Evolutionary conservation across 768 basidiomycete genomes (phyloP), one percentile per base, ranked within the genome.

Genomic region (Mycena indigotica): DNA sequence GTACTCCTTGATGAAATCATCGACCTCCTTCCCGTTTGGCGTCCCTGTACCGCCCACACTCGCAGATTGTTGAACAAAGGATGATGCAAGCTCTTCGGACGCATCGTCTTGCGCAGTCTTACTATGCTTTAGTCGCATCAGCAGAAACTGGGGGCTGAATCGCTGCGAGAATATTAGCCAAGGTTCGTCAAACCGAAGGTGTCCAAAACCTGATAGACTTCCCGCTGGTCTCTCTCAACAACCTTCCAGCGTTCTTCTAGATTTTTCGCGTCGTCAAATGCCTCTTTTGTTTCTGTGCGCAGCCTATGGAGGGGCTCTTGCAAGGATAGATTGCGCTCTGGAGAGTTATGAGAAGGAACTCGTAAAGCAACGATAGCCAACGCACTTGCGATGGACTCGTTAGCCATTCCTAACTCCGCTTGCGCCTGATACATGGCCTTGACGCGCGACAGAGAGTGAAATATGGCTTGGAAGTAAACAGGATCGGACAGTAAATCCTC

Each of bases 91-190:
- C 2, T 85, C 78, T 71, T 98, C 96, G 1, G 93, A 95, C 15
- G 82, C 76, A 56, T 95, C 94, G 62, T 98, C 96, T 72, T 95
- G 95, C 21, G 89, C 88, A 0, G 89, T 93, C 17, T 89, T 88
- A 28, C 93, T 89, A 68, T 98, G 95, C 41, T 86, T 83, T 13
- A 96, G 81, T 2, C 95, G 87, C 75, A 95, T 84, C 46, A 92
- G 83, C 28, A 98, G 86, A 67, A 97, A 96, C 65, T 93, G 89
- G 0, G 92, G 88, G 2, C 86, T 85, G 66, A 91, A 89, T 46
- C 91, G 85, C 95, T 97, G 19, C 35, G n/a, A 15, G 38, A 19
- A 25, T 25, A 15, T 50, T n/a, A 51, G 28, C 19, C 12, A 49
- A 39, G 48, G 19, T 35, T 19, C 21, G 28, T 57, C 32, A 3